Evolutionary conservation across 2,329 filamentous ascomycete species (phyloP), one percentile per base, ranked within the genome.

Genomic region (Xylaria arbuscula): DNA sequence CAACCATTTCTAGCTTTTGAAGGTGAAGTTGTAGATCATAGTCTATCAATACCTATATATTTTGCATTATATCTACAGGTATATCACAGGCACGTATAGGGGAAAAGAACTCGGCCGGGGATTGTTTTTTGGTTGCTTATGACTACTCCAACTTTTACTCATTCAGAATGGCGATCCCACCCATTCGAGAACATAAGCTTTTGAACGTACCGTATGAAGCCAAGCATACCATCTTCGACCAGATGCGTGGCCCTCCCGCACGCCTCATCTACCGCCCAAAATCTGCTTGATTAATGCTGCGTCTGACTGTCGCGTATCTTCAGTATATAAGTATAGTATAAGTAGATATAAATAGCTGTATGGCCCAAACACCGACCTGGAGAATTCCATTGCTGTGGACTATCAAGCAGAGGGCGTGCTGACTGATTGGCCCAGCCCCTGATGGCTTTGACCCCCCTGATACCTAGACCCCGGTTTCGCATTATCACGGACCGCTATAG

Each of bases 331-430:
- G 28, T 28, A 28, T 28, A 28, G 28, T 17, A n/a, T 42, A 40
- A 0, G 42, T 42, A 55, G 2, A n/a, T 62, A 66, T 62, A 57
- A 51, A 66, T 66, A 67, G 40, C n/a, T 3, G 15, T 45, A 59
- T 11, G 50, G 22, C 66, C 66, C 61, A 68, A 68, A 68, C 58
- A 34, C 45, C 54, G 62, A 50, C 62, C 66, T 68, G 62, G 56
- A 38, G 62, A 55, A 62, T 40, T 2, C 66, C 55, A 54, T 67
- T 50, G 67, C 67, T 50, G 47, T 32, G 24, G 40, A 38, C 54
- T 47, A 11, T 61, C 59, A 64, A 63, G 67, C 64, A 47, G 7
- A 19, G n/a, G 51, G 11, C 59, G 15, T 24, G 19, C n/a, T 47
- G 32, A 40, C 10, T 69, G 58, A 69, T 69, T 69, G 50, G 57